Conservation (phyloP, 768 basidiomycete genomes). For the Candolleomyces eurysporus region DNA sequence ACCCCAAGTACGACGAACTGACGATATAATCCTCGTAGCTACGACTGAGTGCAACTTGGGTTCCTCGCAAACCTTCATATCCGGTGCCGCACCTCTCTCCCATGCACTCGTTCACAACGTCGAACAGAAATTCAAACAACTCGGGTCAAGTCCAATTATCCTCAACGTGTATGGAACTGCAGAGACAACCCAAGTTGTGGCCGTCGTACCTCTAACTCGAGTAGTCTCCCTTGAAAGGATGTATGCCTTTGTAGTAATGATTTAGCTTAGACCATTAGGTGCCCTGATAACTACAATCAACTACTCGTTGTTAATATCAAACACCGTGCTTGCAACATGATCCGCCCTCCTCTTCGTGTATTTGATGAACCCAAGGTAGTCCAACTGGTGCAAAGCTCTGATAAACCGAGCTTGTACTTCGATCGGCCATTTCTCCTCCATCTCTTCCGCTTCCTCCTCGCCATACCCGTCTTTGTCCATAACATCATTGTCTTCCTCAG, state of each 20-base stretch:
- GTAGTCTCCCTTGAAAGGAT: background rate
- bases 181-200: too few species aligned
- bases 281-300: too few species aligned
- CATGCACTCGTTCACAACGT: too few species aligned
- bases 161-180: too few species aligned
- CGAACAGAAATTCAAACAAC: too few species aligned
- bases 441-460: constrained; percentile 28
- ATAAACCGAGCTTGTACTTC: constrained; percentile 79
- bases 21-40: too few species aligned
- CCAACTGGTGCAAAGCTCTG: constrained; percentile 77
- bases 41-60: too few species aligned
- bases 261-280: background rate
- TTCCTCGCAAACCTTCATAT: too few species aligned
- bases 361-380: constrained; percentile 76
- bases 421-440: constrained; percentile 53
- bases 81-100: too few species aligned
- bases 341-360: constrained; percentile 78
- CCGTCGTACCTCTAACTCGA: too few species aligned
- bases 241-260: background rate
- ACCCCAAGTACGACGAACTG: too few species aligned
- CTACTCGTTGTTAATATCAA: constrained; percentile 39
- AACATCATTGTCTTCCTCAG: constrained; percentile 19
- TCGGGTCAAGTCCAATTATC: too few species aligned
- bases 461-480: constrained; percentile 26
- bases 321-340: constrained; percentile 68